Percentiles rank a stretch among this genome's conserved stretches.
Evolutionary conservation across 495 filamentous ascomycete genomes (phyloP).

Genomic region (Usnea hakonensis): DNA sequence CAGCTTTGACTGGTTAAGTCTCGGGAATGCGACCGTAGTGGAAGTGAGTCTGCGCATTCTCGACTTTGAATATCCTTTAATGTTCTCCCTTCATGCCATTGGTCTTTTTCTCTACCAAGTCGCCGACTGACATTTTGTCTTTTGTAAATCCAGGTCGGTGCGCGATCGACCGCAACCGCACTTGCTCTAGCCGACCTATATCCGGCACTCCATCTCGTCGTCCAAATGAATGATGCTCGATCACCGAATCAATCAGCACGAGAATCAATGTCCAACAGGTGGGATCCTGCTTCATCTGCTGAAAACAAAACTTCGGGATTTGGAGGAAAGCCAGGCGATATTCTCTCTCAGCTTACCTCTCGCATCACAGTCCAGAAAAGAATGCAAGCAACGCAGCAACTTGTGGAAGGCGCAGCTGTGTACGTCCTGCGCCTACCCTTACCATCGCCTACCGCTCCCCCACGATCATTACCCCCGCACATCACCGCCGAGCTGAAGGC

Average conservation of each 20-base stretch:
- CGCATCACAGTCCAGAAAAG: constrained; percentile 25
- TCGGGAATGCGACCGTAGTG: constrained; percentile 26
- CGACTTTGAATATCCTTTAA: background rate
- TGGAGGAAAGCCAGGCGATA: background rate
- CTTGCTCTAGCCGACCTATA: constrained; percentile 23
- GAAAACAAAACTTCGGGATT: background rate
- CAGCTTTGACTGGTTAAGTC: constrained; percentile 24
- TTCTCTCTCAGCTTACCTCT: background rate
- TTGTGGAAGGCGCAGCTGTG: constrained; percentile 27
- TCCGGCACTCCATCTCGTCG: constrained; percentile 27
- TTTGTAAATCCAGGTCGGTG: constrained; percentile 19
- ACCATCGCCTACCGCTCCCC: background rate
- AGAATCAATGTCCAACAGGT: background rate
- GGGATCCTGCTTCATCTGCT: background rate
- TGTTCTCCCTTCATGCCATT: no score
- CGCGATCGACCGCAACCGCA: constrained; percentile 23
- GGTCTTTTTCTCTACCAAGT: background rate
- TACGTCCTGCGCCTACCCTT: constrained; percentile 30
- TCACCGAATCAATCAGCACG: background rate
- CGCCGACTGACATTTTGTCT: background rate
- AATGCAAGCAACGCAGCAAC: constrained; percentile 22
- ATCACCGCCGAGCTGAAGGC: constrained; percentile 22
- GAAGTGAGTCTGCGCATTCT: constrained; percentile 23
- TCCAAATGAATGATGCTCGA: background rate
- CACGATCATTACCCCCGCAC: constrained; percentile 8